phyloP scores from a whole-genome alignment of 495 filamentous ascomycete genomes.

The Echria macrotheca region DNA sequence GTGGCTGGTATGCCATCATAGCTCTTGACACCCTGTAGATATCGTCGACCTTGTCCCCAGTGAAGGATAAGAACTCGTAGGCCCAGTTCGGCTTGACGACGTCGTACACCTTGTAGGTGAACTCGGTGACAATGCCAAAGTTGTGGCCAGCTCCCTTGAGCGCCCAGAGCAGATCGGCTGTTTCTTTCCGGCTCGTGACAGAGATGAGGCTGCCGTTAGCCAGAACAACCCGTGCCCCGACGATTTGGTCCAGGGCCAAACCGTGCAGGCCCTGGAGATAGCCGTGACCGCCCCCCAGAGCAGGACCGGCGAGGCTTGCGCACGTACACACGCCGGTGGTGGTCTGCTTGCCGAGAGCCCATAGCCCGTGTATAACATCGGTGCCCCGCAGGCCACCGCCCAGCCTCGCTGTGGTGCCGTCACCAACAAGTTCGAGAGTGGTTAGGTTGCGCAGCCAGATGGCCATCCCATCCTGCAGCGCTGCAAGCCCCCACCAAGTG shows the following conservation, averaged over 20 bases:
- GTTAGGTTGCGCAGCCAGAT: conserved; percentile 42
- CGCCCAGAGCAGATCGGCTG: conserved; percentile 50
- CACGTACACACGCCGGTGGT: conserved; percentile 52
- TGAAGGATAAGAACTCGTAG: conserved; percentile 40
- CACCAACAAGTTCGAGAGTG: conserved; percentile 32
- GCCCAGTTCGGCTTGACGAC: conserved; percentile 29
- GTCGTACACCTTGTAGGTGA: conserved; percentile 45
- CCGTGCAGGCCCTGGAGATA: conserved; percentile 53
- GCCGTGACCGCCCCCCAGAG: conserved; percentile 58
- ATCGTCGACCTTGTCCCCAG: conserved; percentile 43
- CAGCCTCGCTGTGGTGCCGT: conserved; percentile 42
- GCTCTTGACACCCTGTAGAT: conserved; percentile 40
- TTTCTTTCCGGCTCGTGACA: conserved; percentile 23
- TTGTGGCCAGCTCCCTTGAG: conserved; percentile 57
- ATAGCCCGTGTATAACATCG: conserved; percentile 27
- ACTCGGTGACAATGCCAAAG: conserved; percentile 53
- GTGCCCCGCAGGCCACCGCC: conserved; percentile 40
- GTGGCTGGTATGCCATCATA: conserved; percentile 29
- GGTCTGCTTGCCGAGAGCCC: conserved; percentile 30
- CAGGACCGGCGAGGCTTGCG: conserved; percentile 44
- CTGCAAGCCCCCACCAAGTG: conserved; percentile 28
- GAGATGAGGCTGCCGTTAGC: conserved; percentile 47
- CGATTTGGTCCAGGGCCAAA: conserved; percentile 51
- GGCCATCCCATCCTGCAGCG: conserved; percentile 40
- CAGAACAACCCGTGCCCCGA: conserved; percentile 49